phyloP scores from a whole-genome alignment of 352 stramenopile genomes.

The Globisporangium canariense region DNA sequence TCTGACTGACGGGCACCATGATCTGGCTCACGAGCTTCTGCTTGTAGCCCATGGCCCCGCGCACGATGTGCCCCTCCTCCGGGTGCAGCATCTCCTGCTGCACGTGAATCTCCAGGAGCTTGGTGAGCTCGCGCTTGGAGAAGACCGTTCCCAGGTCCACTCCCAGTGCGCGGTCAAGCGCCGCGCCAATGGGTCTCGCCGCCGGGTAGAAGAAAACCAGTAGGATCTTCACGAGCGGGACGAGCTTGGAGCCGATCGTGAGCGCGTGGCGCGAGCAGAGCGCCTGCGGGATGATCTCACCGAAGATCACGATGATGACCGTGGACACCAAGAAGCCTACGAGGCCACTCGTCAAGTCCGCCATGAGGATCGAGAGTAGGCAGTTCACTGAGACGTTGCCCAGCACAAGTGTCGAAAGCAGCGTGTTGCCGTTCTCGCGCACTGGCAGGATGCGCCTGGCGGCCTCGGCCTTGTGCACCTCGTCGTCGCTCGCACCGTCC shows the following conservation, averaged over 20 bases:
- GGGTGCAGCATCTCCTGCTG: constrained; percentile 88
- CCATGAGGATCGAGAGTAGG: constrained; percentile 96
- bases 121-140: constrained; percentile 89
- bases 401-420: constrained; percentile 97
- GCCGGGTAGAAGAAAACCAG: constrained; percentile 90
- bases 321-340: constrained; percentile 95
- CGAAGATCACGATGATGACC: constrained; percentile 93
- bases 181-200: constrained; percentile 86
- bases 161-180: constrained; percentile 91
- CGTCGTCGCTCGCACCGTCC: constrained; percentile 50
- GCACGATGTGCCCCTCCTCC: constrained; percentile 95
- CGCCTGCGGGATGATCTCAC: constrained; percentile 91
- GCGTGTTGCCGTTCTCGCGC: constrained; percentile 92
- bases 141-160: constrained; percentile 96
- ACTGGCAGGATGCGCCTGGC: constrained; percentile 84
- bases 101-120: constrained; percentile 97
- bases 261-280: constrained; percentile 93
- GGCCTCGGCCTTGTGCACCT: constrained; percentile 43
- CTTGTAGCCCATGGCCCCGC: constrained; percentile 80
- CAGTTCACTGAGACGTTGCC: constrained; percentile 98
- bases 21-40: constrained; percentile 83
- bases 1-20: constrained; percentile 89
- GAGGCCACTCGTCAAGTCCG: constrained; percentile 83
- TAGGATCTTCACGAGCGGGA: constrained; percentile 93
- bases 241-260: constrained; percentile 43